These are phyloP conservation scores for Scedosporium boydii DNA, from an alignment of 2,329 filamentous ascomycete genomes.

Conservation along the genomic window DNA sequence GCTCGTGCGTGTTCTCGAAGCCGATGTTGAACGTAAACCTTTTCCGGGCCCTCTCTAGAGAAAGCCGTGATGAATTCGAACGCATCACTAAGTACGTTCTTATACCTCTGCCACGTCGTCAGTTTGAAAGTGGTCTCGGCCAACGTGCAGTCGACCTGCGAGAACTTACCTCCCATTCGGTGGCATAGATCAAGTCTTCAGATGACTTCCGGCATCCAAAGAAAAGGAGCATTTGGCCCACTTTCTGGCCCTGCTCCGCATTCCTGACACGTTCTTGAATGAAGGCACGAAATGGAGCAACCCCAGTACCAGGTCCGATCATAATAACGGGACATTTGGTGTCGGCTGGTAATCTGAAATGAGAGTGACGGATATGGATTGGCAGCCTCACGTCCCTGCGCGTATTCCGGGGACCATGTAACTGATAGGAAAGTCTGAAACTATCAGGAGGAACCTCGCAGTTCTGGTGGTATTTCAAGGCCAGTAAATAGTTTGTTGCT, in stretches of 20 bases:
- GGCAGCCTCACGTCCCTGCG: neutral
- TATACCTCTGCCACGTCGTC: too few relatives aligned
- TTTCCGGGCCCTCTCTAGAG: too few relatives aligned
- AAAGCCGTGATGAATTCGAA: too few relatives aligned
- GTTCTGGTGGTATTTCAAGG: neutral
- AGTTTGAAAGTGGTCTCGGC: too few relatives aligned
- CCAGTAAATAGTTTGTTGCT: slow-evolving; percentile 18
- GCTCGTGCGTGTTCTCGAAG: too few relatives aligned
- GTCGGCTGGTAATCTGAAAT: slow-evolving; percentile 34
- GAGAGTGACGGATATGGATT: slow-evolving; percentile 14
- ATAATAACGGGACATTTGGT: slow-evolving; percentile 38
- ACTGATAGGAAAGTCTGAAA: neutral
- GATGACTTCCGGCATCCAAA: slow-evolving; percentile 43
- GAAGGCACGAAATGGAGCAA: slow-evolving; percentile 29
- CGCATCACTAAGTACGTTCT: too few relatives aligned
- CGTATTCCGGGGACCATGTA: neutral
- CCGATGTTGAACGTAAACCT: too few relatives aligned
- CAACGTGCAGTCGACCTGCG: too few relatives aligned
- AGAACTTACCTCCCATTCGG: slow-evolving; percentile 61
- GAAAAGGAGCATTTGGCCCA: slow-evolving; percentile 12
- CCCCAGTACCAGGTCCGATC: slow-evolving; percentile 39
- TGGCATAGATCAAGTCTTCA: slow-evolving; percentile 76
- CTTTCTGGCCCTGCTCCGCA: slow-evolving; percentile 12
- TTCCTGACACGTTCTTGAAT: slow-evolving; percentile 15
- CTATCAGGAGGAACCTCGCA: neutral